Evolutionary conservation across 305 asterid genomes (phyloP).

Genomic region (Fraxinus ornus): DNA sequence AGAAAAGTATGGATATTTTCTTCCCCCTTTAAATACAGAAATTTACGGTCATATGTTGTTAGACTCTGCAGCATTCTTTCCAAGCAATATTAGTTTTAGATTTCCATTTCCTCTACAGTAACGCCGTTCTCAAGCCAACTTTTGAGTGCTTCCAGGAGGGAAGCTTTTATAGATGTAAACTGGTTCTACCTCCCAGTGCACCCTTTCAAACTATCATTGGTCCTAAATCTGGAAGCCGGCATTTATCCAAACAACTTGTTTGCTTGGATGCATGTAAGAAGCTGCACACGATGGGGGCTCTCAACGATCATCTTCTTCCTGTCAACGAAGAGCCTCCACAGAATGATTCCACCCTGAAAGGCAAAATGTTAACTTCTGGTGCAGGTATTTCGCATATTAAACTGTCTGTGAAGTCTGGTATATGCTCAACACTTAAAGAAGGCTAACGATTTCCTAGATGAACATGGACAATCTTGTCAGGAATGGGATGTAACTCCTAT

Average conservation of each 20-base stretch:
- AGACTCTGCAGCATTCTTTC: background rate
- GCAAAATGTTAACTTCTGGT: constrained; percentile 43
- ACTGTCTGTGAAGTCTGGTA: background rate
- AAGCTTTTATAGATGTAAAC: constrained; percentile 44
- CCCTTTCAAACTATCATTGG: constrained; percentile 61
- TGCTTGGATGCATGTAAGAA: constrained; percentile 88
- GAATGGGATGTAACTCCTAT: too few relatives aligned
- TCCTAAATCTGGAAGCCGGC: constrained; percentile 45
- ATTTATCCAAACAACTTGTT: constrained; percentile 63
- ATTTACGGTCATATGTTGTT: background rate
- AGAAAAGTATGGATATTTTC: constrained; percentile 52
- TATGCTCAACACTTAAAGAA: background rate
- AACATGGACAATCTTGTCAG: background rate
- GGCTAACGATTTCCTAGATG: background rate
- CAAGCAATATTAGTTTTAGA: background rate
- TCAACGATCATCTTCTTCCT: constrained; percentile 63
- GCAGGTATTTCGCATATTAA: constrained; percentile 45
- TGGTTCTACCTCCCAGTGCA: constrained; percentile 76
- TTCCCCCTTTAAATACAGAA: constrained; percentile 2
- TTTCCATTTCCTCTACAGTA: constrained; percentile 40
- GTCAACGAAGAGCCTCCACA: constrained; percentile 32
- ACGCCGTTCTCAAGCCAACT: constrained; percentile 45
- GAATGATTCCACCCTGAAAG: constrained; percentile 30
- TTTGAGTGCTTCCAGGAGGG: constrained; percentile 57
- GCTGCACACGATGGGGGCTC: constrained; percentile 70